These are phyloP conservation scores for Omphalea diandra DNA, from an alignment of 441 rosid genomes.

Conservation along the genomic window DNA sequence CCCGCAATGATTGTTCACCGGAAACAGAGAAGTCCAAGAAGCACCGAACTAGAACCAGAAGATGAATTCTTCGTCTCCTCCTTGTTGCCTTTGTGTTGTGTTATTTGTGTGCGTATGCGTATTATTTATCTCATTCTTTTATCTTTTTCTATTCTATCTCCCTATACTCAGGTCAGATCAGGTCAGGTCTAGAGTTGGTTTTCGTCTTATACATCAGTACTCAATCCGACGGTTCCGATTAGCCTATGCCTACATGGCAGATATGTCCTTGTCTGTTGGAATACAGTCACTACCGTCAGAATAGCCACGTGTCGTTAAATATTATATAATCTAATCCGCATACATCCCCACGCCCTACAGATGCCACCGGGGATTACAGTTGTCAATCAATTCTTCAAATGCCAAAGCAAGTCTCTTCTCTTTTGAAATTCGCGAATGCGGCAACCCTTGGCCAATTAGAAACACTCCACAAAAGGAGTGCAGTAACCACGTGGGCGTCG, in stretches of 20 bases:
- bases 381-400: constrained; percentile 2
- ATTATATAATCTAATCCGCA: too few relatives aligned
- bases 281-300: constrained; percentile 32
- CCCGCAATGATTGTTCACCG: too few relatives aligned
- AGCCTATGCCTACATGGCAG: constrained; percentile 47
- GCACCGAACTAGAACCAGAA: constrained; percentile 1
- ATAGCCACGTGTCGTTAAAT: constrained; percentile 23
- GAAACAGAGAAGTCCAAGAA: background rate
- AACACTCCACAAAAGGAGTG: background rate
- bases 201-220: too few relatives aligned
- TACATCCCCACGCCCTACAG: too few relatives aligned
- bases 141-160: background rate
- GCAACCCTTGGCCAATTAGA: background rate
- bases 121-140: too few relatives aligned
- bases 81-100: too few relatives aligned
- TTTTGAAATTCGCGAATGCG: too few relatives aligned
- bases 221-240: constrained; percentile 30
- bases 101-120: too few relatives aligned
- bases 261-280: constrained; percentile 43
- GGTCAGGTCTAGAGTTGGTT: too few relatives aligned
- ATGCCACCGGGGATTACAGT: background rate
- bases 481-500: constrained; percentile 11
- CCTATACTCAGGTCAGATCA: constrained; percentile 18
- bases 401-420: constrained; percentile 2
- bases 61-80: too few relatives aligned